phyloP scores from a whole-genome alignment of 495 filamentous ascomycete genomes.

The Aspergillus panamensis region DNA sequence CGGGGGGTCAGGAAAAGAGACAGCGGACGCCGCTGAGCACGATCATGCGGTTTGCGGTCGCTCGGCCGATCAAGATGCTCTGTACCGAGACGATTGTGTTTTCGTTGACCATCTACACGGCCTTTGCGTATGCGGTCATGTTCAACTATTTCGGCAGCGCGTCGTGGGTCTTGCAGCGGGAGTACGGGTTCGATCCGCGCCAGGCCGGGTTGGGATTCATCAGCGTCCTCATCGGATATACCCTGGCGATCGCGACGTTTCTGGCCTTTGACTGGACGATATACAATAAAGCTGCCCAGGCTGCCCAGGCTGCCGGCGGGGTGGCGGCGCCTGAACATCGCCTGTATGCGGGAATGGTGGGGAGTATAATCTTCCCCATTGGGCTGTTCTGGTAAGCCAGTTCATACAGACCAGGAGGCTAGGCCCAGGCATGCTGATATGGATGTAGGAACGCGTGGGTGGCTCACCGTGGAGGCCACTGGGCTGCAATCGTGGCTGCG shows the following conservation, averaged over 20 bases:
- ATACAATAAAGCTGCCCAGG: not conserved
- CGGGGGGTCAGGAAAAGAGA: not conserved
- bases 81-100: constrained; percentile 3
- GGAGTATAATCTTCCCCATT: constrained; percentile 5
- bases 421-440: not conserved
- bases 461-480: constrained; percentile 7
- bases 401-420: not conserved
- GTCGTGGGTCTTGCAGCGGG: not conserved
- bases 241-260: not conserved
- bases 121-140: constrained; percentile 9
- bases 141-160: constrained; percentile 9
- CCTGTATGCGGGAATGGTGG: constrained; percentile 8
- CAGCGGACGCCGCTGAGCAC: not conserved
- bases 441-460: constrained; percentile 1
- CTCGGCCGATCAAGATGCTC: not conserved
- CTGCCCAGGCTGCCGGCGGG: not conserved
- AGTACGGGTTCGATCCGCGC: constrained; percentile 1
- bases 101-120: constrained; percentile 7
- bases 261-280: constrained; percentile 1
- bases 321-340: constrained; percentile 2
- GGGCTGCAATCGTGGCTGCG: constrained; percentile 5
- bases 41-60: not conserved
- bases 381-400: constrained; percentile 5
- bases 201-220: constrained; percentile 1
- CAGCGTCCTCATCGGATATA: constrained; percentile 11